phyloP scores from a whole-genome alignment of 768 basidiomycete species.

The Lyophyllum shimeji region DNA sequence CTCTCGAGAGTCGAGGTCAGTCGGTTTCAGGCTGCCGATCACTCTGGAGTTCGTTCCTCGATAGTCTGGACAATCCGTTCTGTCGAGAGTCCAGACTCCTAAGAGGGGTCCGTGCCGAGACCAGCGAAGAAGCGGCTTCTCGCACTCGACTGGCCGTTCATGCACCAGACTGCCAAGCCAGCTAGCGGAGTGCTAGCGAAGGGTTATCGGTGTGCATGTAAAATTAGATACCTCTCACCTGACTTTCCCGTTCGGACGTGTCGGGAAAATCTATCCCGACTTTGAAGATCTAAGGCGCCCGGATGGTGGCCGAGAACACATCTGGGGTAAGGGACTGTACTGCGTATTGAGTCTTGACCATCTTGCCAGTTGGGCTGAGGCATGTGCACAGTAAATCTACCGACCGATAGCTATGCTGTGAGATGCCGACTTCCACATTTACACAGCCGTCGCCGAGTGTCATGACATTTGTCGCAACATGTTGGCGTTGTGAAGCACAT shows the following conservation, averaged over 20 bases:
- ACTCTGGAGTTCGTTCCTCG: background rate
- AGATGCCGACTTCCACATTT: background rate
- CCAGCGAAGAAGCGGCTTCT: background rate
- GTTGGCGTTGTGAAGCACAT: background rate
- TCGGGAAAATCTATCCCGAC: too few relatives aligned
- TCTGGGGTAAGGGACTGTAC: background rate
- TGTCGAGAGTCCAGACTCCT: background rate
- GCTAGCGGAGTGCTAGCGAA: too few relatives aligned
- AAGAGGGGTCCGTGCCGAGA: background rate
- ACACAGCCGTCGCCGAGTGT: background rate
- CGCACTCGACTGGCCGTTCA: background rate
- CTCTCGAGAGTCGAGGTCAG: background rate
- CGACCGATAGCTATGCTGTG: too few relatives aligned
- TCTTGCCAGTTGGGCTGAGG: too few relatives aligned
- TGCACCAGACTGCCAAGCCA: too few relatives aligned
- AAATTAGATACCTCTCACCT: too few relatives aligned
- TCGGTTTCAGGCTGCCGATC: background rate
- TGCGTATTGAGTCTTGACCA: background rate
- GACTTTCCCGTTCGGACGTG: too few relatives aligned
- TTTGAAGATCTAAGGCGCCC: too few relatives aligned
- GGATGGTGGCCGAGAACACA: too few relatives aligned
- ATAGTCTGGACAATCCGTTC: background rate
- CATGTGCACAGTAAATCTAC: too few relatives aligned
- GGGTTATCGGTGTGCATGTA: too few relatives aligned
- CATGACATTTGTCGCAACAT: background rate